Percentiles rank a stretch among this genome's conserved stretches.
These are phyloP conservation scores for Marsdenia floribunda DNA, from an alignment of 257 asterid species.

Conservation along the genomic window DNA sequence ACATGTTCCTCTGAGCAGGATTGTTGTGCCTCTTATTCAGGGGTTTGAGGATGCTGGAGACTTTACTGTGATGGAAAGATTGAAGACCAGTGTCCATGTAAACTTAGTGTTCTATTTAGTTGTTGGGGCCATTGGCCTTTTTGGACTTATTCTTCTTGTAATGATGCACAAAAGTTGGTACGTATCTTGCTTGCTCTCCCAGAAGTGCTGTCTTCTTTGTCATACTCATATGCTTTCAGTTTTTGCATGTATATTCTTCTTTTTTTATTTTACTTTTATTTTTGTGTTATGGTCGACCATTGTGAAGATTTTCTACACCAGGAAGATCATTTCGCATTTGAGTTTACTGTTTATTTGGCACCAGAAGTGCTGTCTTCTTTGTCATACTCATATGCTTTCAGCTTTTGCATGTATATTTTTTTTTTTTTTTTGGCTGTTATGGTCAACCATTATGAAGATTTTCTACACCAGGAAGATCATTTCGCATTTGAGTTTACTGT, in stretches of 20 bases:
- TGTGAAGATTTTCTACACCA: not conserved
- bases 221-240: not conserved
- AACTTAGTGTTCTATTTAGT: slow-evolving; percentile 84
- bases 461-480: not conserved
- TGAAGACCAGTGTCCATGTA: slow-evolving; percentile 92
- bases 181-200: slow-evolving; percentile 30
- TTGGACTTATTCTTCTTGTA: slow-evolving; percentile 90
- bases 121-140: slow-evolving; percentile 86
- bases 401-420: not conserved
- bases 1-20: slow-evolving; percentile 54
- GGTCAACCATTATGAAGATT: not conserved
- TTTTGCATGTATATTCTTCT: not conserved
- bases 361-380: not conserved
- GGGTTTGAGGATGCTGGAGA: slow-evolving; percentile 99
- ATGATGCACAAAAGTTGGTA: slow-evolving; percentile 68
- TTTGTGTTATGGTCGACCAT: not conserved
- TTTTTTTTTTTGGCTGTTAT: not conserved
- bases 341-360: not conserved
- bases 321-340: not conserved
- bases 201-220: not conserved
- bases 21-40: slow-evolving; percentile 94
- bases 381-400: not conserved
- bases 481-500: not conserved
- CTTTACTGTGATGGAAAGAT: slow-evolving; percentile 77
- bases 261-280: not conserved